These are phyloP conservation scores for Verticillium alfalfae DNA, from an alignment of 2,329 filamentous ascomycete genomes.

Conservation along the genomic window DNA sequence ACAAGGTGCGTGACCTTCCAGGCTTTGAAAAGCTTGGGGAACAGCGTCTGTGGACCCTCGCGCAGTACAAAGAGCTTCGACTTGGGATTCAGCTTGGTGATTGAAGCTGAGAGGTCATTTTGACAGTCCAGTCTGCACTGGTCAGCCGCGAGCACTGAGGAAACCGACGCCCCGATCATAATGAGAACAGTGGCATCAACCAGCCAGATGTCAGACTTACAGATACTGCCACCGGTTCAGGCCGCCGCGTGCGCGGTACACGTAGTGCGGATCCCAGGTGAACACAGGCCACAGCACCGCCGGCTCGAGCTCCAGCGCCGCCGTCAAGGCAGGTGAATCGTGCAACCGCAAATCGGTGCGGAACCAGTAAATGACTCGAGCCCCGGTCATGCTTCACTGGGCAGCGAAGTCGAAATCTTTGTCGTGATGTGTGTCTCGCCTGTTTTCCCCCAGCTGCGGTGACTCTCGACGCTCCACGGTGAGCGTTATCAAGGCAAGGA, in stretches of 20 bases:
- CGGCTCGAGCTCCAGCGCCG: conserved; percentile 65
- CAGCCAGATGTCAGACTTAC: conserved; percentile 23
- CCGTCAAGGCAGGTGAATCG: conserved; percentile 68
- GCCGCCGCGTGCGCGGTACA: conserved; percentile 65
- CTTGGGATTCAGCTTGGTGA: conserved; percentile 63
- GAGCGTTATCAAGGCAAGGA: too few species aligned
- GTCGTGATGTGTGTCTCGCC: background rate
- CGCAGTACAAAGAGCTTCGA: conserved; percentile 68
- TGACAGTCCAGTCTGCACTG: conserved; percentile 61
- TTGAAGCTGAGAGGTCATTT: conserved; percentile 60
- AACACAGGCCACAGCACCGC: conserved; percentile 68
- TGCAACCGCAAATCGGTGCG: conserved; percentile 73
- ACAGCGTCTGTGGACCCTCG: conserved; percentile 64
- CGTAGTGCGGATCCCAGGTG: conserved; percentile 78
- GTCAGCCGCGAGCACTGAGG: background rate
- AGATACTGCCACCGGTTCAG: conserved; percentile 72
- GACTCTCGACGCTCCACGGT: too few species aligned
- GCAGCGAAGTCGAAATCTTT: background rate
- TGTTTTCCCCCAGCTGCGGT: too few species aligned
- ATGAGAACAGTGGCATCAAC: background rate
- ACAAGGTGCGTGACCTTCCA: conserved; percentile 74
- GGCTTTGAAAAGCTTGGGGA: conserved; percentile 66
- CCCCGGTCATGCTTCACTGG: background rate
- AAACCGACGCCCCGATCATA: background rate
- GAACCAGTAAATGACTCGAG: conserved; percentile 67